phyloP scores from a whole-genome alignment of 2,329 filamentous ascomycete genomes.

The Pseudogymnoascus verrucosus region DNA sequence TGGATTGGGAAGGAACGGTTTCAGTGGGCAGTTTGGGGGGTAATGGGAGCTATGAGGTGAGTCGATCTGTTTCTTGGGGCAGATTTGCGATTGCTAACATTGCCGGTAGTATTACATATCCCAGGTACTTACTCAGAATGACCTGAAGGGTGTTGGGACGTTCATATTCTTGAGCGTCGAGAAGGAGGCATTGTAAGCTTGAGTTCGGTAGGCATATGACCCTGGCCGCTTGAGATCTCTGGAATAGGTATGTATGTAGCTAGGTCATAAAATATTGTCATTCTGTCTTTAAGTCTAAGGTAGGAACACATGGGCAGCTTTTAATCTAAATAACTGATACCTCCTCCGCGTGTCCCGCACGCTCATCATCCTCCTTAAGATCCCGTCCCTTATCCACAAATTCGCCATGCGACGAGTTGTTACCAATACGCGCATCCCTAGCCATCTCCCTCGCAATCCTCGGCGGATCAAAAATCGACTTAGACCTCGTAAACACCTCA shows the following conservation, averaged over 20 bases:
- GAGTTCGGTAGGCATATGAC: not conserved
- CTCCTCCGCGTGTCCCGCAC: not conserved
- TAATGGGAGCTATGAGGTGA: constrained; percentile 19
- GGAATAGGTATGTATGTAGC: not conserved
- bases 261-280: not conserved
- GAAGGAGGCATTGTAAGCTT: not conserved
- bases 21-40: constrained; percentile 18
- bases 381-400: not conserved
- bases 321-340: not conserved
- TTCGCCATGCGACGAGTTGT: not conserved
- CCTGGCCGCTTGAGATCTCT: not conserved
- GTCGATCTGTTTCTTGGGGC: not conserved
- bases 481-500: constrained; percentile 29
- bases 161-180: constrained; percentile 21
- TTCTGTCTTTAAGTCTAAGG: no score
- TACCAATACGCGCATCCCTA: not conserved
- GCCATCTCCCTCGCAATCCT: constrained; percentile 2
- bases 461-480: not conserved
- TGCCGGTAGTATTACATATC: constrained; percentile 19
- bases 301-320: not conserved
- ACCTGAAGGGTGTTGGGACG: constrained; percentile 21
- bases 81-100: not conserved
- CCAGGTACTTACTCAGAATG: constrained; percentile 16
- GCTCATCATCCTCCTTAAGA: not conserved
- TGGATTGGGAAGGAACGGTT: constrained; percentile 22